Percentiles rank a stretch among this genome's conserved stretches.
Conservation (phyloP, 2,329 filamentous ascomycete species). For the Corniculantispora saksenae region DNA sequence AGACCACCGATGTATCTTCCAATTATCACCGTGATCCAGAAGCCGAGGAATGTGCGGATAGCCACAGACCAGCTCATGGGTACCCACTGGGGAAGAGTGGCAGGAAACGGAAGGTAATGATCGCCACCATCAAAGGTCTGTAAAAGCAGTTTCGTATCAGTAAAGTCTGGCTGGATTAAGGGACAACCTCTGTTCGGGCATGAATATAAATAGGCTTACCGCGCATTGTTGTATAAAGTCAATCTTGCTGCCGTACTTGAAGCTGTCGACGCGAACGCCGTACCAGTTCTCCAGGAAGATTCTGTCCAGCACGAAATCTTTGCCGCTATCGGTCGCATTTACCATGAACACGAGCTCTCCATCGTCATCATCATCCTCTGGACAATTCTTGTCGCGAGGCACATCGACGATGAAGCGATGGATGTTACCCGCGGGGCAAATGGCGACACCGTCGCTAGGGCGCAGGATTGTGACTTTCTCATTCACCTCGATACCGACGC, state of each 20-base stretch:
- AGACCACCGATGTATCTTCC: background rate
- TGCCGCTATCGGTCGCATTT: background rate
- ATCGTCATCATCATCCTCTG: background rate
- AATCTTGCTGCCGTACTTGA: background rate
- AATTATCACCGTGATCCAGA: background rate
- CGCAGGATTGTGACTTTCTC: background rate
- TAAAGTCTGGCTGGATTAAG: background rate
- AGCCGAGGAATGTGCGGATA: background rate
- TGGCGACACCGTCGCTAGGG: background rate
- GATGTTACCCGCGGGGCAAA: background rate
- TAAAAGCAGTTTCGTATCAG: background rate
- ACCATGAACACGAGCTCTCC: background rate
- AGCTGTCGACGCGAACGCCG: background rate
- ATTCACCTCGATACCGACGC: background rate
- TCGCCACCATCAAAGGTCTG: background rate
- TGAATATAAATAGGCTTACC: background rate
- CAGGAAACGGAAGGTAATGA: background rate
- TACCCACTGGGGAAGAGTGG: background rate
- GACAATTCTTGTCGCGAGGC: background rate
- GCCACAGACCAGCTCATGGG: background rate
- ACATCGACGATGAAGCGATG: background rate
- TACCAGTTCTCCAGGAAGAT: background rate
- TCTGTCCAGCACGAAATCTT: background rate
- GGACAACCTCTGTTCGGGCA: background rate
- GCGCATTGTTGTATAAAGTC: background rate